These are phyloP conservation scores for Paraleonurus japonicus DNA, from an alignment of 257 asterid genomes.

Conservation along the genomic window DNA sequence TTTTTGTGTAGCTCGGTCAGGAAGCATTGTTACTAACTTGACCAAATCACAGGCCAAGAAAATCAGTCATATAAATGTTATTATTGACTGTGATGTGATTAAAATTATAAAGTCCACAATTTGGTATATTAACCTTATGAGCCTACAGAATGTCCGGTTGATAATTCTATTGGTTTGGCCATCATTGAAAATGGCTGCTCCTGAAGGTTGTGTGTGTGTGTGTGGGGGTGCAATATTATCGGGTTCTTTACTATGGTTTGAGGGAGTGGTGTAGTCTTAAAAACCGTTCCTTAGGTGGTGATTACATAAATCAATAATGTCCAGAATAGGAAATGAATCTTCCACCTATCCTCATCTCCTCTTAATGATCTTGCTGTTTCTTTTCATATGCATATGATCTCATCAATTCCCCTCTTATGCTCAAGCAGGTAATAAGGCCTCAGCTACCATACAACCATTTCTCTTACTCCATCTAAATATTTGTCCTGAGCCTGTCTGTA, in stretches of 20 bases:
- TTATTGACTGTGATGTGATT: constrained; percentile 6
- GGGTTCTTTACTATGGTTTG: too few species aligned
- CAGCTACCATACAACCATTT: constrained; percentile 83
- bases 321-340: not conserved
- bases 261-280: not conserved
- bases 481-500: constrained; percentile 60
- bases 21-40: not conserved
- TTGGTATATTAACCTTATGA: not conserved
- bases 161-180: not conserved
- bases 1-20: constrained; percentile 16
- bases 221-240: too few species aligned
- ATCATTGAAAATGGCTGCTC: too few species aligned
- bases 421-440: constrained; percentile 62
- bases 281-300: constrained; percentile 3
- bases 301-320: not conserved
- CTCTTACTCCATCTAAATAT: constrained; percentile 82
- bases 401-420: constrained; percentile 20
- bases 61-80: not conserved
- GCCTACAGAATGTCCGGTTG: not conserved
- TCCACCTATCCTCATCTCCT: constrained; percentile 3
- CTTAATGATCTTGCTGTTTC: too few species aligned
- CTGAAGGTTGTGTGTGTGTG: too few species aligned
- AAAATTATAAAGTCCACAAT: not conserved
- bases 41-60: constrained; percentile 7
- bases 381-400: constrained; percentile 9